Evolutionary conservation across 2,329 filamentous ascomycete genomes (phyloP), one percentile per base, ranked within the genome.

Genomic region (Alternaria dauci): DNA sequence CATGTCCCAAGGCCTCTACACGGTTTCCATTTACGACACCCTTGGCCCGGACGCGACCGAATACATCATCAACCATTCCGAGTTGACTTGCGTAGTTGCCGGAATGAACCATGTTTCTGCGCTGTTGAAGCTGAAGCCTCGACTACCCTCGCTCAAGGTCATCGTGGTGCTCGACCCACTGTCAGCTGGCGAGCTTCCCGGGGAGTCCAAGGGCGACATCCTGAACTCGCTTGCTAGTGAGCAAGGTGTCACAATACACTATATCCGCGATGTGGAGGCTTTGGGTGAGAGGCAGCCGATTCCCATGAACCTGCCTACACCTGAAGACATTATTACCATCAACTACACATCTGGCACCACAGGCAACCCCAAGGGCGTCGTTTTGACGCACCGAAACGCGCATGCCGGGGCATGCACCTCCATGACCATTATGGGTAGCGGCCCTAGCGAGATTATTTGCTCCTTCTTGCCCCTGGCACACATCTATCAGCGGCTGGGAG

Each of bases 391-490:
- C 75, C 83, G 83, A 58, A 93, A 91, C 76, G 92, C 93, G 11
- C 87, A 97, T 8, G 88, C 93, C 12, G 92, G 89, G 39, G 85
- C 91, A 43, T 84, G 88, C 12, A 81, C 85, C 18, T 86, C 86
- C 51, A 84, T 91, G 59, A 79, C 87, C 38, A 83, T 87, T 16
- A 74, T 81, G 42, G 74, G 76, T n/a, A 81, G 83, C 58, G 82
- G 81, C 12, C 81, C 83, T 12, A 83, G 87, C 57, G 91, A 95
- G 68, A 81, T 89, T 3, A 84, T 90, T 68, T 87, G 92, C 59
- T 98, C 94, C 1, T 99, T 98, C 80, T 86, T 99, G 52, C 95
- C 95, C 0, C 82, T 97, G 39, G 95, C 95, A 9, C 95, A 99
- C 77, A 98, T 99, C 71, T 97, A 92, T 78, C 91, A 94, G 66